Evolutionary conservation across 495 filamentous ascomycete species (phyloP).

Genomic region (Penicillium nucicola): DNA sequence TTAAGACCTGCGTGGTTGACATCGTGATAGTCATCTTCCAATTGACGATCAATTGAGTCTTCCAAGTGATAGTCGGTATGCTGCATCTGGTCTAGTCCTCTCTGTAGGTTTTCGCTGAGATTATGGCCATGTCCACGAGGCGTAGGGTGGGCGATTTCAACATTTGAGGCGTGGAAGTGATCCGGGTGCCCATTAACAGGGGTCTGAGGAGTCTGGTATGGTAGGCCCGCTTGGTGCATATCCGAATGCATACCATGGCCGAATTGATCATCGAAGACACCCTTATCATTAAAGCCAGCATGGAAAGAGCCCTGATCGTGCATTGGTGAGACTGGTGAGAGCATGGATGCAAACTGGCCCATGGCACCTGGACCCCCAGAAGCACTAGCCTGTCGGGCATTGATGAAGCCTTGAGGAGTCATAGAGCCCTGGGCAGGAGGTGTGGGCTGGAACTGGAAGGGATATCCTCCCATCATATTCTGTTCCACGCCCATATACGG

Average conservation of each 20-base stretch:
- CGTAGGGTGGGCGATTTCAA: constrained; percentile 61
- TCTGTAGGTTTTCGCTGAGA: constrained; percentile 70
- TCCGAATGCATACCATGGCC: constrained; percentile 24
- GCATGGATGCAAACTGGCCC: constrained; percentile 38
- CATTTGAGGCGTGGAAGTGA: constrained; percentile 45
- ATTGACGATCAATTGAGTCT: constrained; percentile 65
- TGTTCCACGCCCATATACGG: constrained; percentile 44
- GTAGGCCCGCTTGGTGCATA: constrained; percentile 24
- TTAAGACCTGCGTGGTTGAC: constrained; percentile 24
- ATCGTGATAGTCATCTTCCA: constrained; percentile 61
- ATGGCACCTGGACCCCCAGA: constrained; percentile 32
- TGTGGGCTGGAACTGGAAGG: constrained; percentile 44
- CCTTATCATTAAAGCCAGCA: constrained; percentile 31
- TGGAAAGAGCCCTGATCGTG: constrained; percentile 36
- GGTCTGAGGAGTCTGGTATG: constrained; percentile 29
- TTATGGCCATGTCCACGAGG: constrained; percentile 65
- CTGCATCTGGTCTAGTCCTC: constrained; percentile 75
- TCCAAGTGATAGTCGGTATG: constrained; percentile 71
- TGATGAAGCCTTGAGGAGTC: constrained; percentile 44
- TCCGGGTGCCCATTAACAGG: constrained; percentile 35
- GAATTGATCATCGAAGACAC: constrained; percentile 22
- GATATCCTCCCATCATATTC: constrained; percentile 33
- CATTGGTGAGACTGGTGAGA: constrained; percentile 45
- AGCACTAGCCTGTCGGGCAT: constrained; percentile 32
- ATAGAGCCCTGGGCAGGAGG: constrained; percentile 42